These are phyloP conservation scores for Candida oleophila DNA, from an alignment of 805 yeast genomes.

Conservation along the genomic window DNA sequence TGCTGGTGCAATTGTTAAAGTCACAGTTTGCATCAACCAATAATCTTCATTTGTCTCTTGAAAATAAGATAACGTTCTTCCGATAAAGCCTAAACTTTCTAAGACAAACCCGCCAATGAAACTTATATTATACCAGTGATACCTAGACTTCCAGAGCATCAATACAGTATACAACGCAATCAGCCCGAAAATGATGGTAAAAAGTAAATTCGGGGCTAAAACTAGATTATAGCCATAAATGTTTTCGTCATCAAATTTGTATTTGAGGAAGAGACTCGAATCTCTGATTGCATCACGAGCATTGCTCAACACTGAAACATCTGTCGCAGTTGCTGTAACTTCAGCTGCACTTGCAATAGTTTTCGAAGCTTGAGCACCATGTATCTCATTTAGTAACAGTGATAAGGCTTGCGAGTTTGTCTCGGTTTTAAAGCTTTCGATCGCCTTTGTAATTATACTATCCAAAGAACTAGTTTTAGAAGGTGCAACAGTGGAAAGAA, in stretches of 20 bases:
- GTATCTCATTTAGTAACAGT: constrained; percentile 20
- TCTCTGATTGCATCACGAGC: constrained; percentile 34
- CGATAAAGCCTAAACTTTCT: constrained; percentile 38
- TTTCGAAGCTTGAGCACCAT: constrained; percentile 40
- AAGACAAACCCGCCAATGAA: constrained; percentile 35
- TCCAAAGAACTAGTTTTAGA: background rate
- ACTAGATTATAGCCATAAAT: constrained; percentile 23
- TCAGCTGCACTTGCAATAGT: constrained; percentile 31
- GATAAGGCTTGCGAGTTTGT: no score
- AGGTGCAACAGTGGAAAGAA: background rate
- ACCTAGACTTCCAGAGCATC: constrained; percentile 32
- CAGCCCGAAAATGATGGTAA: constrained; percentile 24
- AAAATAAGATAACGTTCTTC: constrained; percentile 30
- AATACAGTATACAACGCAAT: constrained; percentile 20
- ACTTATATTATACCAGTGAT: constrained; percentile 39
- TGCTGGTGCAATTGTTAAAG: constrained; percentile 41
- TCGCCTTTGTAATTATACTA: background rate
- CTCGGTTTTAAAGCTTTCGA: constrained; percentile 17
- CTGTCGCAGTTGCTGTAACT: constrained; percentile 39
- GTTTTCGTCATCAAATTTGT: constrained; percentile 27
- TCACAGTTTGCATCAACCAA: constrained; percentile 32
- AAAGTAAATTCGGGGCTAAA: constrained; percentile 32
- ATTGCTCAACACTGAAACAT: constrained; percentile 17
- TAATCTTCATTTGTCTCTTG: constrained; percentile 19
- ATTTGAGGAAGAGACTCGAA: constrained; percentile 30